phyloP scores from a whole-genome alignment of 139 green algal species.

The Coelastrella sp. region DNA sequence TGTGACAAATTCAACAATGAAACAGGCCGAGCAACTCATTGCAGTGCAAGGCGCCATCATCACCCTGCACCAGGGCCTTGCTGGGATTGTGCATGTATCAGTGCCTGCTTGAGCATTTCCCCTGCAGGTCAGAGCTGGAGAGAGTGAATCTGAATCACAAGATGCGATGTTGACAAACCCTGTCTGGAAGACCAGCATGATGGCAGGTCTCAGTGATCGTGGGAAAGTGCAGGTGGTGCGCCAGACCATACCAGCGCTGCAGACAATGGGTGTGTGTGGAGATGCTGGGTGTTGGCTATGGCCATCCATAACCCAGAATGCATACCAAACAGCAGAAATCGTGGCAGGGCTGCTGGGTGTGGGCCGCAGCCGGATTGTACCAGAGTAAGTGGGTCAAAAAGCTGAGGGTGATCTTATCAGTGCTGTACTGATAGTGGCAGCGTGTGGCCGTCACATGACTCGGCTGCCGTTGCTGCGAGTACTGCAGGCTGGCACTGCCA shows the following conservation, averaged over 20 bases:
- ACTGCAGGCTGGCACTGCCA: neutral
- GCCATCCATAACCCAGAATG: constrained; percentile 66
- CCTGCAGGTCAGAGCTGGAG: constrained; percentile 70
- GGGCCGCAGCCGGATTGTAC: constrained; percentile 71
- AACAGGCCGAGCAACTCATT: too few species aligned
- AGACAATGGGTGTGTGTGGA: constrained; percentile 46
- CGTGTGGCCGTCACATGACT: too few species aligned
- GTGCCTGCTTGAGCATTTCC: neutral
- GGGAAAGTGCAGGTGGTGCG: constrained; percentile 70
- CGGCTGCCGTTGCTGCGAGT: neutral
- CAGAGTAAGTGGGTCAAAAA: constrained; percentile 61
- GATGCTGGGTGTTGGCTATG: constrained; percentile 65
- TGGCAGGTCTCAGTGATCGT: constrained; percentile 58
- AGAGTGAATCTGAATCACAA: constrained; percentile 69
- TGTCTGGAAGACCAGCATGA: constrained; percentile 75
- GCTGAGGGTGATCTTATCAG: neutral
- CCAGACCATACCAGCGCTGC: constrained; percentile 47
- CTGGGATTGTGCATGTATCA: neutral
- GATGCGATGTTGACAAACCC: constrained; percentile 75
- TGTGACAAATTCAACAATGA: too few species aligned
- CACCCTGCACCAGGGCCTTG: neutral
- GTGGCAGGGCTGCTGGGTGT: constrained; percentile 60
- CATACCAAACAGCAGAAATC: constrained; percentile 81
- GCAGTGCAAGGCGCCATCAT: too few species aligned
- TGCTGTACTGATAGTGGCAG: neutral